phyloP scores from a whole-genome alignment of 768 basidiomycete species.

The Suillus alpinus region DNA sequence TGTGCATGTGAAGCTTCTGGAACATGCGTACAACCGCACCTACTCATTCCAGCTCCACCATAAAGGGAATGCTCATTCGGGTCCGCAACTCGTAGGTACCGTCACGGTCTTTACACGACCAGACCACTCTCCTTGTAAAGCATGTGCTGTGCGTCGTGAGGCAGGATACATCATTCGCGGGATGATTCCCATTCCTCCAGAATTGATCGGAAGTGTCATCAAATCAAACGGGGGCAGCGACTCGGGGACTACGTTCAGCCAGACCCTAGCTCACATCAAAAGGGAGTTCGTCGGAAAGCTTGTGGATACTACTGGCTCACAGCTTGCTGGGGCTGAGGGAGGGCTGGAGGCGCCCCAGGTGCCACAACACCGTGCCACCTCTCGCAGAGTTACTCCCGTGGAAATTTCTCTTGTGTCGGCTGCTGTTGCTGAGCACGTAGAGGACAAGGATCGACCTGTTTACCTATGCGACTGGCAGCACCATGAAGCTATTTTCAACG shows the following conservation, averaged over 20 bases:
- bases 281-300: conserved; percentile 15
- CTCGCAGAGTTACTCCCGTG: conserved; percentile 15
- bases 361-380: not conserved
- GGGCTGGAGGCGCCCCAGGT: conserved; percentile 3
- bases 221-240: conserved; percentile 7
- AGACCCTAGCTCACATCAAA: conserved; percentile 12
- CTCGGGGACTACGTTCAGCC: conserved; percentile 11
- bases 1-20: conserved; percentile 22
- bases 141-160: conserved; percentile 21
- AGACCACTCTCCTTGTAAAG: conserved; percentile 21
- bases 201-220: conserved; percentile 21
- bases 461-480: conserved; percentile 22
- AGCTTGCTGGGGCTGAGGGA: conserved; percentile 19
- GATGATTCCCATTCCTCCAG: conserved; percentile 21
- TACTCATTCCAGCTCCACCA: conserved; percentile 23
- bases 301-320: conserved; percentile 12
- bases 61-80: conserved; percentile 7
- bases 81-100: conserved; percentile 16
- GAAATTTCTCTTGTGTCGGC: conserved; percentile 21
- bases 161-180: conserved; percentile 18
- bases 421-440: conserved; percentile 19
- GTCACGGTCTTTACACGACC: conserved; percentile 23
- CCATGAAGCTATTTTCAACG: conserved; percentile 19
- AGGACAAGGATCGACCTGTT: conserved; percentile 15
- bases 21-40: conserved; percentile 22